Evolutionary conservation across 1,284 basidiomycete species (phyloP).

Genomic region (Xerocomus amazonicus): DNA sequence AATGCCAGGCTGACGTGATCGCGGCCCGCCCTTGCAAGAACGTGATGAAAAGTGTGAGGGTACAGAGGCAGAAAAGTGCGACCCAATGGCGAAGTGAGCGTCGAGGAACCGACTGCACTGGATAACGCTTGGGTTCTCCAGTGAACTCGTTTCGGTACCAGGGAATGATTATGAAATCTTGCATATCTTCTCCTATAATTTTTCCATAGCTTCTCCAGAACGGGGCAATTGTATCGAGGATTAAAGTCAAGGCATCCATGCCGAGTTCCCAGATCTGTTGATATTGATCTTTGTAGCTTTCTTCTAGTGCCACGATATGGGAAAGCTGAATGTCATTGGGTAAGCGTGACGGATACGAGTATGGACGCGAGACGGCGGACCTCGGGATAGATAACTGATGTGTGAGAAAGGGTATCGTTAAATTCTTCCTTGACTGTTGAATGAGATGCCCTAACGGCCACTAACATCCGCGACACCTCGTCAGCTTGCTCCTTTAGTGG

Average conservation of each 20-base stretch:
- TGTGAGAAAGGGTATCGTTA: slow-evolving; percentile 61
- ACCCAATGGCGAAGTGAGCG: slow-evolving; percentile 68
- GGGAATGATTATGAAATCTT: slow-evolving; percentile 74
- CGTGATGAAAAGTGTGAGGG: slow-evolving; percentile 42
- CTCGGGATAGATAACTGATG: slow-evolving; percentile 73
- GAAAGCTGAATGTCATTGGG: slow-evolving; percentile 47
- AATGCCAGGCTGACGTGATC: slow-evolving; percentile 45
- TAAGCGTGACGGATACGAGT: slow-evolving; percentile 1
- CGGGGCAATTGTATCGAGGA: slow-evolving; percentile 69
- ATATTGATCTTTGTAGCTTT: slow-evolving; percentile 71
- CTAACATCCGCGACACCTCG: slow-evolving; percentile 46
- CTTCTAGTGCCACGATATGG: slow-evolving; percentile 61
- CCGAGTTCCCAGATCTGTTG: slow-evolving; percentile 74
- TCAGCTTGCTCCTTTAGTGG: slow-evolving; percentile 41
- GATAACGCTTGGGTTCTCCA: slow-evolving; percentile 65
- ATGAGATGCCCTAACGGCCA: slow-evolving; percentile 53
- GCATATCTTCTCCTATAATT: slow-evolving; percentile 68
- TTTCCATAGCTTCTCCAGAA: slow-evolving; percentile 78
- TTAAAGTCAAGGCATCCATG: slow-evolving; percentile 66
- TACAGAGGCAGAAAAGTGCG: slow-evolving; percentile 50
- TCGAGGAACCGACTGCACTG: slow-evolving; percentile 51
- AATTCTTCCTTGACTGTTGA: slow-evolving; percentile 57
- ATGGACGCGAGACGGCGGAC: slow-evolving; percentile 35
- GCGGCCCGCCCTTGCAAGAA: slow-evolving; percentile 55
- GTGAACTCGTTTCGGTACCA: slow-evolving; percentile 79